These are phyloP conservation scores for Cyclotella kingstonii DNA, from an alignment of 108 stramenopile genomes.

Conservation along the genomic window DNA sequence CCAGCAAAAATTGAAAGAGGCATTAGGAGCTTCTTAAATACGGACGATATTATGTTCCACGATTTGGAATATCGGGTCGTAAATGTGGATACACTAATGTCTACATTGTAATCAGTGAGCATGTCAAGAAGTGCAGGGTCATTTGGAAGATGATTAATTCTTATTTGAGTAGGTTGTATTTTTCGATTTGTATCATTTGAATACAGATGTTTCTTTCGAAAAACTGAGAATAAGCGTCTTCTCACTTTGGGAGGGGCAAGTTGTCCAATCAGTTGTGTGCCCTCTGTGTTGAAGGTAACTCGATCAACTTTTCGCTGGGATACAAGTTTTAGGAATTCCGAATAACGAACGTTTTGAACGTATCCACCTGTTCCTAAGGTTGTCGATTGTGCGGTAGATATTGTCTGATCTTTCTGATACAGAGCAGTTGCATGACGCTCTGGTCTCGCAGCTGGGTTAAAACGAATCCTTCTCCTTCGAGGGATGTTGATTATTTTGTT, in stretches of 20 bases:
- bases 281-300: constrained; percentile 87
- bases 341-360: constrained; percentile 67
- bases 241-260: constrained; percentile 4
- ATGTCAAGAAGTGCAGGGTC: constrained; percentile 87
- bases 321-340: constrained; percentile 71
- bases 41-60: constrained; percentile 11
- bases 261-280: constrained; percentile 77
- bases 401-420: too few species aligned
- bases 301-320: constrained; percentile 64
- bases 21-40: constrained; percentile 58
- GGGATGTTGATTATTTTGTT: too few species aligned
- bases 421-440: neutral
- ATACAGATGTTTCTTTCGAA: neutral
- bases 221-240: constrained; percentile 11
- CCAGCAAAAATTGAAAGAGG: constrained; percentile 79
- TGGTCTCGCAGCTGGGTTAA: too few species aligned
- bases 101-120: constrained; percentile 81
- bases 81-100: constrained; percentile 32
- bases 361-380: too few species aligned
- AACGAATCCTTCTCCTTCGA: too few species aligned
- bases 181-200: neutral
- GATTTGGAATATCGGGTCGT: neutral
- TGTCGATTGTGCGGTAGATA: too few species aligned
- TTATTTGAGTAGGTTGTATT: constrained; percentile 42
- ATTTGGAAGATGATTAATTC: constrained; percentile 87